These are phyloP conservation scores for Suillus subluteus DNA, from an alignment of 768 basidiomycete genomes.

Conservation along the genomic window DNA sequence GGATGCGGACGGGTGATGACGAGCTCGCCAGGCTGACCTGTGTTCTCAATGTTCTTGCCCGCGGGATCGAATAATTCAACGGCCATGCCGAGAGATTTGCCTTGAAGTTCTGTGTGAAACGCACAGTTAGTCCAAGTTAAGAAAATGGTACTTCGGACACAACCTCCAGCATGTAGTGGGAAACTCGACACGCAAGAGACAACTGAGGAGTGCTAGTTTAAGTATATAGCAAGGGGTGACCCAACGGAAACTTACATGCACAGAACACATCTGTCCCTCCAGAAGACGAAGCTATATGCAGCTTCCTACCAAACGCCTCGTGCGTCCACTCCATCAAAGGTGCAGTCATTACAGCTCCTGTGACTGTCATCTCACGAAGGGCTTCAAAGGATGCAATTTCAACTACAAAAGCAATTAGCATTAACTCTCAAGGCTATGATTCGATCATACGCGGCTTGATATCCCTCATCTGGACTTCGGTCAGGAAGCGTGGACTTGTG, in stretches of 20 bases:
- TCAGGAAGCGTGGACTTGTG: slow-evolving; percentile 66
- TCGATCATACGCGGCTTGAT: slow-evolving; percentile 45
- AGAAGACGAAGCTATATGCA: slow-evolving; percentile 58
- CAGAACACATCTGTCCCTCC: slow-evolving; percentile 79
- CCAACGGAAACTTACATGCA: slow-evolving; percentile 50
- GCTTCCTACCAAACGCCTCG: slow-evolving; percentile 52
- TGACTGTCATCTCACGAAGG: slow-evolving; percentile 54
- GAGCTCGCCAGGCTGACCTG: slow-evolving; percentile 57
- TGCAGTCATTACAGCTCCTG: slow-evolving; percentile 67
- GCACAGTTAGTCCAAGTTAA: neutral
- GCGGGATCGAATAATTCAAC: slow-evolving; percentile 60
- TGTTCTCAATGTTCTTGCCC: slow-evolving; percentile 53
- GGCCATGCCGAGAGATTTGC: slow-evolving; percentile 67
- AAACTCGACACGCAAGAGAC: slow-evolving; percentile 50
- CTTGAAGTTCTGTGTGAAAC: slow-evolving; percentile 56
- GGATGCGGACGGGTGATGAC: slow-evolving; percentile 74
- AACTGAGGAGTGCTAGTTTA: slow-evolving; percentile 42
- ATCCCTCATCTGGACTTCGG: slow-evolving; percentile 59
- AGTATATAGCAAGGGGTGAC: neutral
- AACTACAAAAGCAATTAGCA: slow-evolving; percentile 32
- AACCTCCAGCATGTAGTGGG: slow-evolving; percentile 69
- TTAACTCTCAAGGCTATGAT: slow-evolving; percentile 6
- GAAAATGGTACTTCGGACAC: slow-evolving; percentile 1
- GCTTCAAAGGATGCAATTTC: slow-evolving; percentile 57
- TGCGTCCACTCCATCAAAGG: slow-evolving; percentile 71